Evolutionary conservation across 2,329 filamentous ascomycete species (phyloP), one percentile per base, ranked within the genome.

Genomic region (Claviceps maximensis): DNA sequence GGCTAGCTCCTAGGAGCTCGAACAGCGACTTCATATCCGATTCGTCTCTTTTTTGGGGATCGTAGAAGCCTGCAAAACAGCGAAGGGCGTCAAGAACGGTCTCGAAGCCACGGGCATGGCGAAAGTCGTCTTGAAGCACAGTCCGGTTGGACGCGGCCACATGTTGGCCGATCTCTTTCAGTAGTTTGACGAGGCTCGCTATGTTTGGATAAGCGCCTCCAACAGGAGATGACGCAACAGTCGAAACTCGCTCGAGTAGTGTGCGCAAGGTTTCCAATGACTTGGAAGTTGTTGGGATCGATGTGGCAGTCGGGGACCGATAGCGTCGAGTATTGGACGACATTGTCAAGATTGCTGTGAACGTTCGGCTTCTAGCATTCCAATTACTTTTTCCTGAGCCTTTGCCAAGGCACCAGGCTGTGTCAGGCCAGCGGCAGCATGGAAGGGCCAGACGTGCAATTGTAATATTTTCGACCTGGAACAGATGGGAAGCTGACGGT

Each of bases 101-200:
- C 60, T 88, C 80, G 67, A 95, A 95, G 61, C 90, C 90, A 53
- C 79, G 75, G 27, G 89, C 77, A 63, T 87, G 82, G 58, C 90
- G 82, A 65, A 96, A 95, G 60, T 87, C 83, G 70, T 95, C 87
- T 70, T 89, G 88, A 5, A 74, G 71, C 3, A 74, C 67, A 55
- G 71, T 71, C 2, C 74, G 72, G 17, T 74, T 67, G 41, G 71
- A 62, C 10, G 76, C 73, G 44, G 76, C 71, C 29, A 82, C 67
- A 57, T 80, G 72, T 55, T 88, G 85, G 61, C 83, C 80, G 55
- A 91, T 78, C 50, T 80, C 76, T 58, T 81, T 78, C 53, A 87
- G 73, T 51, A 74, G 72, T 58, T 80, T 76, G 57, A 77, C 66
- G 38, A 84, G 69, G 8, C 69, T 67, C 4, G 67, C 60, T 21